A percentile compares a stretch with the other conserved stretches of the same genome.
These are phyloP conservation scores for Malassezia japonica DNA, from an alignment of 1,284 basidiomycete species.

Conservation along the genomic window DNA sequence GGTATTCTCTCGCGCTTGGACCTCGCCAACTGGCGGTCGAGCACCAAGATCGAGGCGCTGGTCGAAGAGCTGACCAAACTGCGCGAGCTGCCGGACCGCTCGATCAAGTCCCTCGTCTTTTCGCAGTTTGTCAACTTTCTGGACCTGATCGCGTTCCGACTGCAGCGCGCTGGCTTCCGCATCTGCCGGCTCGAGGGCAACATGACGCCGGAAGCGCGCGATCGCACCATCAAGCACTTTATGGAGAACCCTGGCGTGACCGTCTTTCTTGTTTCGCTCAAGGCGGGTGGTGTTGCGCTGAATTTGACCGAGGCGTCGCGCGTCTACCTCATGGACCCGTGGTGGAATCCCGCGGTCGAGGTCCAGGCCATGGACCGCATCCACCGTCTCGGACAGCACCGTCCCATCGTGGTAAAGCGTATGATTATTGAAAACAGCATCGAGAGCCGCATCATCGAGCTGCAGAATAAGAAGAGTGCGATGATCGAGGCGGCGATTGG, in stretches of 20 bases:
- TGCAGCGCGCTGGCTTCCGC: constrained; percentile 77
- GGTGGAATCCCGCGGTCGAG: constrained; percentile 48
- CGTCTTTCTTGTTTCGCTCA: constrained; percentile 85
- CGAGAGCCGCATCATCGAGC: constrained; percentile 74
- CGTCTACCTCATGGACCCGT: constrained; percentile 47
- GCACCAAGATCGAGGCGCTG: constrained; percentile 92
- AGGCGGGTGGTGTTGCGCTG: constrained; percentile 83
- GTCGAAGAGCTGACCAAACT: constrained; percentile 84
- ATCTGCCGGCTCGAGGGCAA: constrained; percentile 90
- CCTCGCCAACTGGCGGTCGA: constrained; percentile 80
- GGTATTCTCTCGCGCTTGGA: constrained; percentile 87
- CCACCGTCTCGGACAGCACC: constrained; percentile 78
- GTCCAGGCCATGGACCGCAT: constrained; percentile 79
- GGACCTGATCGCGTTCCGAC: constrained; percentile 78
- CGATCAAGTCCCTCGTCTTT: constrained; percentile 93
- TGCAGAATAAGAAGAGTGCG: constrained; percentile 81
- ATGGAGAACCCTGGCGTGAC: constrained; percentile 90
- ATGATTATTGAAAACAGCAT: constrained; percentile 92
- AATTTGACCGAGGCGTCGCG: constrained; percentile 46
- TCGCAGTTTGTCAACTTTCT: constrained; percentile 74
- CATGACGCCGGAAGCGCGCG: constrained; percentile 90
- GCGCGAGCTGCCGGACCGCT: constrained; percentile 65
- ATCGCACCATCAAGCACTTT: constrained; percentile 88
- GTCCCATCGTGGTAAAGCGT: constrained; percentile 71
- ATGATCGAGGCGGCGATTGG: constrained; percentile 48